Percentiles rank a stretch among this genome's conserved stretches.
These are phyloP conservation scores for Thermomyces lanuginosus DNA, from an alignment of 2,329 filamentous ascomycete species.

Conservation along the genomic window DNA sequence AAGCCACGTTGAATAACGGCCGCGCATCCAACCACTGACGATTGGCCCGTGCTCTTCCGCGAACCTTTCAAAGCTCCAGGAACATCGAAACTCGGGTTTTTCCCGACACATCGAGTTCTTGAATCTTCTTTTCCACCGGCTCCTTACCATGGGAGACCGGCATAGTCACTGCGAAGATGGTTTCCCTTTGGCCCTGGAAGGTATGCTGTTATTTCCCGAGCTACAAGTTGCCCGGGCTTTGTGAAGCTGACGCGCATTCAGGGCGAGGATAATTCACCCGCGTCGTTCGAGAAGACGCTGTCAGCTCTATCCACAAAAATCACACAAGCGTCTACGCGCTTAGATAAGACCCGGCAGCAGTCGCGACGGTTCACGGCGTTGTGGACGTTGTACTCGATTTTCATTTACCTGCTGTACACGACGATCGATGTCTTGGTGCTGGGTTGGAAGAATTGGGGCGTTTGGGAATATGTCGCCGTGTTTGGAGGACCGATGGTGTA, in stretches of 20 bases:
- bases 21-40: too few relatives aligned
- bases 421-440: constrained; percentile 72
- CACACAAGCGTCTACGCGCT: constrained; percentile 50
- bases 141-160: constrained; percentile 1
- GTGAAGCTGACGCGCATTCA: constrained; percentile 21
- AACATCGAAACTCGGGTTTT: constrained; percentile 1
- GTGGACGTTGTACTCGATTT: constrained; percentile 76
- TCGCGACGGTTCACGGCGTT: constrained; percentile 68
- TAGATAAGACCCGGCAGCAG: constrained; percentile 56
- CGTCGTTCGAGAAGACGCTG: constrained; percentile 83
- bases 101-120: not conserved
- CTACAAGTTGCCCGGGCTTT: not conserved
- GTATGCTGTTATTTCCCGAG: constrained; percentile 29
- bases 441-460: constrained; percentile 62
- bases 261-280: constrained; percentile 67
- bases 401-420: constrained; percentile 75
- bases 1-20: too few relatives aligned
- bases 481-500: constrained; percentile 65
- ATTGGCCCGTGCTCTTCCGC: constrained; percentile 2
- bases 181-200: constrained; percentile 74
- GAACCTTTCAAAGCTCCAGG: not conserved
- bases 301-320: constrained; percentile 73
- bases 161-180: constrained; percentile 39
- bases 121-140: not conserved
- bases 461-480: constrained; percentile 62